Percentiles rank a stretch among this genome's conserved stretches.
phyloP scores from a whole-genome alignment of 31 red algal species.

The Asparagopsis taxiformis region DNA sequence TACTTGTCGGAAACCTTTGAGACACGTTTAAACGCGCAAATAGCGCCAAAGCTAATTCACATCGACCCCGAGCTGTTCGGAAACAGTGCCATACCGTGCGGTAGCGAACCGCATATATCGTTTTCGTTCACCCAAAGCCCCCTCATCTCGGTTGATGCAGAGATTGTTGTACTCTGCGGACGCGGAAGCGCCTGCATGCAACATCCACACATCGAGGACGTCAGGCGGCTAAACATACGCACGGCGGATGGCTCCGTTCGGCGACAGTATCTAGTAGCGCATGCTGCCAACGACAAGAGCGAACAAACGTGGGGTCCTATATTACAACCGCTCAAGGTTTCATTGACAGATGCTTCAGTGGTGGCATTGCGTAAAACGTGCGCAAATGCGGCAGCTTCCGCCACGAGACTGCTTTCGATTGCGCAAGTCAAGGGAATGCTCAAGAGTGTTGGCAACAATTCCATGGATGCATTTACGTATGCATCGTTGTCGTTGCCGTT shows the following conservation, averaged over 20 bases:
- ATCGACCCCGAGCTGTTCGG: neutral
- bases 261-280: neutral
- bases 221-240: slow-evolving; percentile 2
- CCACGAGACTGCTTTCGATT: no score
- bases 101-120: neutral
- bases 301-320: slow-evolving; percentile 13
- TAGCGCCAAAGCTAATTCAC: neutral
- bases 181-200: neutral
- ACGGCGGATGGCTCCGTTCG: neutral
- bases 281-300: neutral
- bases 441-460: no score
- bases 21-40: neutral
- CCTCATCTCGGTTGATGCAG: neutral
- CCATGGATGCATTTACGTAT: no score
- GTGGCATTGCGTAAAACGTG: no score
- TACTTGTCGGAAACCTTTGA: slow-evolving; percentile 20
- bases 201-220: slow-evolving; percentile 1
- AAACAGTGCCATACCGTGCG: neutral
- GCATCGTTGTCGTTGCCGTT: no score
- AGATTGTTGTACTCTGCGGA: neutral
- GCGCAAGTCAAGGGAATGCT: no score
- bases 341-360: neutral
- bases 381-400: no score
- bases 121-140: slow-evolving; percentile 4
- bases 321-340: neutral